phyloP scores from a whole-genome alignment of 352 stramenopile species.

The Pythium aquatile region DNA sequence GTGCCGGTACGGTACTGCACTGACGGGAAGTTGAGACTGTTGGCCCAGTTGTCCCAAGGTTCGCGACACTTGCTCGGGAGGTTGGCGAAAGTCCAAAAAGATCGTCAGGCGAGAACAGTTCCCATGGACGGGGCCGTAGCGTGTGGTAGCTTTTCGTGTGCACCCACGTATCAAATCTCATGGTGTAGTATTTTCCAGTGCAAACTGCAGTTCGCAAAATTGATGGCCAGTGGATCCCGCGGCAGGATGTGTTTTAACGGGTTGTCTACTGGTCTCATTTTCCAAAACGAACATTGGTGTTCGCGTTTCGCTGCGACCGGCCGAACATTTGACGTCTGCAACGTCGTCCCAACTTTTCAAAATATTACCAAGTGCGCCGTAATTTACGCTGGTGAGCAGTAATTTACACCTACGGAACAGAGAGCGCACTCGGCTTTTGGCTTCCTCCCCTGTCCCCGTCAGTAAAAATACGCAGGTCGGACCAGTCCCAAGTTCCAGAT shows the following conservation, averaged over 20 bases:
- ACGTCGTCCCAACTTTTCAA: background rate
- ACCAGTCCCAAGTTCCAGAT: background rate
- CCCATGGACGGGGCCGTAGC: background rate
- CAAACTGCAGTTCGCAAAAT: background rate
- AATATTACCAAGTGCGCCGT: background rate
- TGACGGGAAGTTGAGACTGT: background rate
- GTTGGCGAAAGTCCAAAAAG: background rate
- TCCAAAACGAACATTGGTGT: background rate
- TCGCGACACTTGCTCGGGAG: background rate
- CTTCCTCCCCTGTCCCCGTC: too few species aligned
- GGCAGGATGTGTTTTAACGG: background rate
- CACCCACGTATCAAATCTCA: background rate
- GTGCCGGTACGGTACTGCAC: too few species aligned
- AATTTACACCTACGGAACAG: background rate
- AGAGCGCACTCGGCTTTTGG: too few species aligned
- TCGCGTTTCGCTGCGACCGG: background rate
- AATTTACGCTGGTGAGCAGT: background rate
- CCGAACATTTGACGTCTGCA: background rate
- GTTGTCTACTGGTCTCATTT: background rate
- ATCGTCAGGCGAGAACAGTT: background rate
- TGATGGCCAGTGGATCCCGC: background rate
- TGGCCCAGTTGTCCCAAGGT: background rate
- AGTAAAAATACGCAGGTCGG: background rate
- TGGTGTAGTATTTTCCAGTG: background rate
- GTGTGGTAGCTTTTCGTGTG: background rate